These are phyloP conservation scores for Dactylellina parvicollis DNA, from an alignment of 2,329 filamentous ascomycete species.

Conservation along the genomic window DNA sequence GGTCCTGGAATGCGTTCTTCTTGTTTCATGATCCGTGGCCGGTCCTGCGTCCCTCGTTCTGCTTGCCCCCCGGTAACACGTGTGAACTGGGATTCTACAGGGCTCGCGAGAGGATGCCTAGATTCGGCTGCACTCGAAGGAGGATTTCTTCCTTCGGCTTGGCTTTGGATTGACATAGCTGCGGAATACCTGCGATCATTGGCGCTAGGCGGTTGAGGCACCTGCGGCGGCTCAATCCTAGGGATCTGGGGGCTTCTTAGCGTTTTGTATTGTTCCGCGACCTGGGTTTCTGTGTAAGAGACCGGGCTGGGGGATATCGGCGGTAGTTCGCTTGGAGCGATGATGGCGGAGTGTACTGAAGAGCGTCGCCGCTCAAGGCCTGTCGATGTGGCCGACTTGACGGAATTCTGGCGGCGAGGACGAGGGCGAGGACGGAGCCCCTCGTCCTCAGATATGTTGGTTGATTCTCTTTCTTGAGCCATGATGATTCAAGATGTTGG, in stretches of 20 bases:
- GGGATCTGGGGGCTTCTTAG: background rate
- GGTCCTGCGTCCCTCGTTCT: slow-evolving; percentile 15
- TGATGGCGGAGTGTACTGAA: slow-evolving; percentile 25
- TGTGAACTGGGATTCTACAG: slow-evolving; percentile 26
- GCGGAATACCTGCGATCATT: slow-evolving; percentile 22
- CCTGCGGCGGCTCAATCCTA: slow-evolving; percentile 7
- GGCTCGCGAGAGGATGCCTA: background rate
- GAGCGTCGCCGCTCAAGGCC: slow-evolving; percentile 28
- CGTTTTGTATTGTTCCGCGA: slow-evolving; percentile 5
- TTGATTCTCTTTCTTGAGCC: slow-evolving; percentile 14
- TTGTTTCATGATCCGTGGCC: slow-evolving; percentile 22
- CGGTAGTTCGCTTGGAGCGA: slow-evolving; percentile 18
- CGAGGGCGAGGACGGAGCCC: slow-evolving; percentile 23
- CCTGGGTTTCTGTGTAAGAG: slow-evolving; percentile 39
- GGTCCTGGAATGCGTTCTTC: slow-evolving; percentile 23
- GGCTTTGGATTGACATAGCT: slow-evolving; percentile 39
- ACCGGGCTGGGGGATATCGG: slow-evolving; percentile 29
- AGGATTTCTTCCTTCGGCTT: slow-evolving; percentile 11
- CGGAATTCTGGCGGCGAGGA: slow-evolving; percentile 22
- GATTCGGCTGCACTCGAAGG: slow-evolving; percentile 7
- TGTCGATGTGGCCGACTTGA: slow-evolving; percentile 2
- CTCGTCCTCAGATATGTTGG: slow-evolving; percentile 30
- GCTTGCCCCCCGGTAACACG: background rate
- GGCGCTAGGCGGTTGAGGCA: slow-evolving; percentile 4
- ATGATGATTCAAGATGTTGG: background rate